Evolutionary conservation across 805 yeast genomes (phyloP).

Genomic region (Ascoidea tarda): DNA sequence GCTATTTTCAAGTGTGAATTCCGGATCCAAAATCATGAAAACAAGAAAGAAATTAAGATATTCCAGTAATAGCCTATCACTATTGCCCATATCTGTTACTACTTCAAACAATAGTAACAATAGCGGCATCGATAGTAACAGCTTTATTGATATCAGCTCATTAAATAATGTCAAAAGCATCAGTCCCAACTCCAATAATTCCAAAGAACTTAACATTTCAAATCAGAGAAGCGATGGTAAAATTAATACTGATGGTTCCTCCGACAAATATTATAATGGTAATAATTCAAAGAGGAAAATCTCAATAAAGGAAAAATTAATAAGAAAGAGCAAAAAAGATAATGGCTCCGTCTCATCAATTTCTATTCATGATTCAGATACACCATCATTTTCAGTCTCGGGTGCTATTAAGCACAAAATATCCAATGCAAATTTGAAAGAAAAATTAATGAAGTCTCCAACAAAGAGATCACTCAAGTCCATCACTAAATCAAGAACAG

Average conservation of each 20-base stretch:
- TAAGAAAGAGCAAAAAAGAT: neutral
- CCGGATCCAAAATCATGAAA: neutral
- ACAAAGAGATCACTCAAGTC: neutral
- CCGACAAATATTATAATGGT: constrained; percentile 3
- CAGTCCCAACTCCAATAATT: too few relatives aligned
- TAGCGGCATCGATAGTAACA: too few relatives aligned
- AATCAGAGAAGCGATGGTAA: neutral
- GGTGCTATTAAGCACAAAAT: neutral
- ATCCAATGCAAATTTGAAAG: neutral
- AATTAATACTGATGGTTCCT: neutral
- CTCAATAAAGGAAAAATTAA: too few relatives aligned
- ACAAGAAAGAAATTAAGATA: neutral
- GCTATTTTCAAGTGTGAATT: neutral
- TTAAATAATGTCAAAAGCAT: too few relatives aligned
- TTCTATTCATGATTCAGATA: neutral
- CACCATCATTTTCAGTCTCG: neutral
- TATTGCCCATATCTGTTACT: too few relatives aligned
- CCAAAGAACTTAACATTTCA: neutral
- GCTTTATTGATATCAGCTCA: neutral
- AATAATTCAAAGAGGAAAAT: neutral
- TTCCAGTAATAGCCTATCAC: too few relatives aligned
- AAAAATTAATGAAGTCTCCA: neutral
- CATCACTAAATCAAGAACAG: neutral
- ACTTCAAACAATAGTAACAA: too few relatives aligned
- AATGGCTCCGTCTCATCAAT: neutral